These are phyloP conservation scores for Cytospora piceae DNA, from an alignment of 2,329 filamentous ascomycete genomes.

Conservation along the genomic window DNA sequence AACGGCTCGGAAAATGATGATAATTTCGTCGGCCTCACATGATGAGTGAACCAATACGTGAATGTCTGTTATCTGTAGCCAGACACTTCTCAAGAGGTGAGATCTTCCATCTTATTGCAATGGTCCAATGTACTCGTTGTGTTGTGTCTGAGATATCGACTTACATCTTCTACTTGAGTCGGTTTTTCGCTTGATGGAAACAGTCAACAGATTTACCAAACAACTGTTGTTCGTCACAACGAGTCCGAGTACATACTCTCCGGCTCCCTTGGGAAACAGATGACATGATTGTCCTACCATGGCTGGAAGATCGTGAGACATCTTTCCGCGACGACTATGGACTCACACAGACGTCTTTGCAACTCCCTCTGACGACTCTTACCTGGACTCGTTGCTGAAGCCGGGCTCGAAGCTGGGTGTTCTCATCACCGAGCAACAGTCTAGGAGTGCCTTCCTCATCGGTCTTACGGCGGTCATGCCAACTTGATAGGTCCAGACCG, in stretches of 20 bases:
- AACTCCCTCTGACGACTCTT: slow-evolving; percentile 62
- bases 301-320: slow-evolving; percentile 59
- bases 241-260: slow-evolving; percentile 52
- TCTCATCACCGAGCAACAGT: slow-evolving; percentile 60
- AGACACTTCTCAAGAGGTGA: slow-evolving; percentile 59
- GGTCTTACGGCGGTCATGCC: slow-evolving; percentile 65
- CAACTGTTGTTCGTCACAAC: slow-evolving; percentile 53
- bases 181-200: slow-evolving; percentile 5
- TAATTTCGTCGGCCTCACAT: slow-evolving; percentile 52
- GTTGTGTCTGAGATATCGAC: neutral
- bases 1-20: slow-evolving; percentile 49
- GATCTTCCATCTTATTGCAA: neutral
- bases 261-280: slow-evolving; percentile 62
- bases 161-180: slow-evolving; percentile 27
- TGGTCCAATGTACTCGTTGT: neutral
- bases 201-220: slow-evolving; percentile 56
- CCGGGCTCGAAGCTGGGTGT: slow-evolving; percentile 47
- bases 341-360: slow-evolving; percentile 60
- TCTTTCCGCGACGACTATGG: slow-evolving; percentile 59
- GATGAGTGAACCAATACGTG: slow-evolving; percentile 63
- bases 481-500: slow-evolving; percentile 62
- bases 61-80: slow-evolving; percentile 59
- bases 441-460: slow-evolving; percentile 56
- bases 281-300: slow-evolving; percentile 61
- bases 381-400: slow-evolving; percentile 61